Base-by-base conservation (phyloP, 306 rosid species). In the Luffa aegyptiaca region DNA sequence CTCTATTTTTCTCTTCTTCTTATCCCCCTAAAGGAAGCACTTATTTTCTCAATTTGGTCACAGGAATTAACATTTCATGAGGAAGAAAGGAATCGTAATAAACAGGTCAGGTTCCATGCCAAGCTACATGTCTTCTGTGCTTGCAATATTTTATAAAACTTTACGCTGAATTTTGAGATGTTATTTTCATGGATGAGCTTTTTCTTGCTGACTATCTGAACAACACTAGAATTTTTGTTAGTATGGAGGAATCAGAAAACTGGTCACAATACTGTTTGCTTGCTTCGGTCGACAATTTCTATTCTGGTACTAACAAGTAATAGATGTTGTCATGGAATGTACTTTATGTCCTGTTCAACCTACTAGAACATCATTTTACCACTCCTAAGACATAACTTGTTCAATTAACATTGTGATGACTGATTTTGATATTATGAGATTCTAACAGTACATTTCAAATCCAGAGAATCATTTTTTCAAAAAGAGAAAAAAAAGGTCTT, bases 31-130 rank as follows among this genome's bases (percentile, higher is more conserved):
- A 39, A 56, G 49, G 48, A 70, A 69, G 79, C 56, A 62, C 46
- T 71, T 63, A 78, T 82, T 74, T 53, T 87, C 76, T 21, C 62
- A 75, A 31, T 84, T 62, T 77, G 57, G 37, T 88, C 81, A 63
- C 76, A 95, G 98, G 98, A 94, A 84, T 87, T 90, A 84, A 96
- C 92, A 76, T 90, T 94, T 85, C 97, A 90, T 78, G 98, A 94
- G 81, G 98, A 92, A 87, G 98, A 94, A 88, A 92, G 82, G 88
- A 89, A 83, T 79, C 92, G 98, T 66, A 94, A 94, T 87, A 91
- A 92, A 89, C 97, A 84, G 98, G 98, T 94, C 52, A 85, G 78
- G 52, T 80, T 85, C 85, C 68, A 61, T 68, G 62, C 8, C 68
- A 65, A 66, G 75, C 1, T 81, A 68, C 53, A 69, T 36, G 44